Base-by-base conservation (phyloP, 371 early-diverging fungal genomes). In the Syncephalastrum sp. region DNA sequence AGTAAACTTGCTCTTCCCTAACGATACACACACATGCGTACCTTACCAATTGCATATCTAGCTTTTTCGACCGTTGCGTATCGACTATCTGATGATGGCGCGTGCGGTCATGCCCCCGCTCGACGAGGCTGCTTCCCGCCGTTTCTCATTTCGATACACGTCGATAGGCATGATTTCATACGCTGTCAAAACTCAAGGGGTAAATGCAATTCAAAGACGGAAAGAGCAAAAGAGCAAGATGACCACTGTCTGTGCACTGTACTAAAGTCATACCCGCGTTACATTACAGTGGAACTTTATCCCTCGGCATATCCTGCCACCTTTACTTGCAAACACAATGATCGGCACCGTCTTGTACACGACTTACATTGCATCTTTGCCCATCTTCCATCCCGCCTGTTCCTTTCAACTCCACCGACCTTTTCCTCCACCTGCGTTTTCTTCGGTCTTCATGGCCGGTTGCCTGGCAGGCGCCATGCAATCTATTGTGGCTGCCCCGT, bases 41-140 rank as follows among this genome's bases (percentile, higher is more conserved):
- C 48, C 8, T 7, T 45, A 41, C 29, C n/a, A 45, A 16, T 41
- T 13, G 5, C 17, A 3, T 46, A 13, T 53, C 33, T 49, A 90
- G 86, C 70, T 91, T 10, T 91, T 91, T 56, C 75, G 90, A n/a
- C 91, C 91, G 5, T 69, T 90, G 59, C 75, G 91, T 14, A 87
- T 91, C 4, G 91, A 91, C 67, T 91, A 91, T 61, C 67, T 90
- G 42, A 83, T 88, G 17, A 85, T 90, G 70, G 91, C 90, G 4
- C 76, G 89, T 43, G 90, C 91, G 2, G 62, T 86, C n/a, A 70
- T 82, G 63, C 86, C 59, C 12, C 59, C 88, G 1, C 72, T 83
- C 1, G 62, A 73, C 41, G 60, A 73, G 45, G 57, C 59, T 2
- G 61, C 67, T 0, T n/a, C 69, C 41, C 69, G 66, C 54, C 56